Conservation (phyloP, 345 rosid species). For the Raphanus sativus region DNA sequence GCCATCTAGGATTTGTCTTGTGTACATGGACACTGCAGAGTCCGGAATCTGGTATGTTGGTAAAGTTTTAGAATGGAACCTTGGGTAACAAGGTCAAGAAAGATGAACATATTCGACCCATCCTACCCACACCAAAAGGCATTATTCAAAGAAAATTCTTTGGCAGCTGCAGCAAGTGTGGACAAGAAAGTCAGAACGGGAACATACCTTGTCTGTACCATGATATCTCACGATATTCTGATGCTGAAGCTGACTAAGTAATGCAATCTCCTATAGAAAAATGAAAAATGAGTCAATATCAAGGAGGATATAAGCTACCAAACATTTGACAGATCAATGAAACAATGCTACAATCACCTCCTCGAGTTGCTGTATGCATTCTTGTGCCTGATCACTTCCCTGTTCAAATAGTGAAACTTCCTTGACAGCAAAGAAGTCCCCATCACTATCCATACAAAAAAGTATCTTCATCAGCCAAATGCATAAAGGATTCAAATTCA, state of each 20-base stretch:
- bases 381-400: constrained; percentile 70
- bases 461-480: not conserved
- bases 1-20: constrained; percentile 53
- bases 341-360: constrained; percentile 37
- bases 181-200: constrained; percentile 5
- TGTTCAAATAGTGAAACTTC: constrained; percentile 87
- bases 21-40: constrained; percentile 72
- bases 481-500: not conserved
- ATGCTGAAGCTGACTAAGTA: constrained; percentile 81
- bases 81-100: constrained; percentile 71
- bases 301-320: no score
- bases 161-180: constrained; percentile 3
- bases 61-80: constrained; percentile 76
- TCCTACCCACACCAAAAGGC: constrained; percentile 52
- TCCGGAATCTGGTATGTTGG: constrained; percentile 55
- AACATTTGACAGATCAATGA: not conserved
- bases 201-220: constrained; percentile 73
- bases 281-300: not conserved
- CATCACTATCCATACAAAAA: constrained; percentile 47
- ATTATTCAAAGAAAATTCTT: constrained; percentile 12
- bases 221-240: constrained; percentile 78
- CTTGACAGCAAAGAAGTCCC: constrained; percentile 83
- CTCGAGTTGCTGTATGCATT: constrained; percentile 76
- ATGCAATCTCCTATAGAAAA: constrained; percentile 68
- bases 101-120: constrained; percentile 72